Conservation (phyloP, 2,329 filamentous ascomycete genomes). For the Claviceps citrina region DNA sequence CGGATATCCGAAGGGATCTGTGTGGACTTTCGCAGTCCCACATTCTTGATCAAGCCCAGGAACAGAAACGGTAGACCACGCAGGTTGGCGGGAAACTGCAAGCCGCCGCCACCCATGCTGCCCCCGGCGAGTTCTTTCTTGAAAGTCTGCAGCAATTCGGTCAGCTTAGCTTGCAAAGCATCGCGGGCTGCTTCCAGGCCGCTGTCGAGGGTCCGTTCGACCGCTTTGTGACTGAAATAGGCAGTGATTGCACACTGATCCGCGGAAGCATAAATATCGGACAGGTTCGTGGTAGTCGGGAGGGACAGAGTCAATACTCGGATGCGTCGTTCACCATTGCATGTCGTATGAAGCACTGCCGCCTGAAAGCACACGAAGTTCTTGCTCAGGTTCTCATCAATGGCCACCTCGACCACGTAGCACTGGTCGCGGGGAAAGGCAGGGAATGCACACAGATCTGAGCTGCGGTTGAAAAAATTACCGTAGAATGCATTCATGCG, state of each 20-base stretch:
- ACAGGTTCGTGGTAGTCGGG: slow-evolving; percentile 79
- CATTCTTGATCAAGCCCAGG: slow-evolving; percentile 88
- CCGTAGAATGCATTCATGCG: slow-evolving; percentile 98
- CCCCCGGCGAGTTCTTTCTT: slow-evolving; percentile 92
- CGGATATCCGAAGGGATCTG: slow-evolving; percentile 90
- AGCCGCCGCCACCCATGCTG: slow-evolving; percentile 84
- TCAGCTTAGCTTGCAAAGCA: slow-evolving; percentile 76
- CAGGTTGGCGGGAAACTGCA: slow-evolving; percentile 89
- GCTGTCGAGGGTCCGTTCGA: slow-evolving; percentile 72
- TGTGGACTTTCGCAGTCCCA: slow-evolving; percentile 79
- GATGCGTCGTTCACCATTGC: slow-evolving; percentile 91
- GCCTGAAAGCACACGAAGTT: slow-evolving; percentile 86
- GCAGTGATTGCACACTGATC: slow-evolving; percentile 87
- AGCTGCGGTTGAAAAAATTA: slow-evolving; percentile 98
- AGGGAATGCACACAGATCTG: slow-evolving; percentile 93
- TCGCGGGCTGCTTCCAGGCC: slow-evolving; percentile 85
- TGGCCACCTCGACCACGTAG: slow-evolving; percentile 95
- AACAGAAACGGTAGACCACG: slow-evolving; percentile 80
- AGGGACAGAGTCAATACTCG: slow-evolving; percentile 85
- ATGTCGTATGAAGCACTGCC: slow-evolving; percentile 91
- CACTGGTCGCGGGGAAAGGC: slow-evolving; percentile 94
- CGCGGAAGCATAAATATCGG: slow-evolving; percentile 84
- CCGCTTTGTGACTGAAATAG: slow-evolving; percentile 95
- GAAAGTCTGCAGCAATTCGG: slow-evolving; percentile 87
- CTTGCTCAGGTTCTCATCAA: slow-evolving; percentile 86